Evolutionary conservation across 371 early-diverging fungal genomes (phyloP).

Genomic region (Globomyces sp.): DNA sequence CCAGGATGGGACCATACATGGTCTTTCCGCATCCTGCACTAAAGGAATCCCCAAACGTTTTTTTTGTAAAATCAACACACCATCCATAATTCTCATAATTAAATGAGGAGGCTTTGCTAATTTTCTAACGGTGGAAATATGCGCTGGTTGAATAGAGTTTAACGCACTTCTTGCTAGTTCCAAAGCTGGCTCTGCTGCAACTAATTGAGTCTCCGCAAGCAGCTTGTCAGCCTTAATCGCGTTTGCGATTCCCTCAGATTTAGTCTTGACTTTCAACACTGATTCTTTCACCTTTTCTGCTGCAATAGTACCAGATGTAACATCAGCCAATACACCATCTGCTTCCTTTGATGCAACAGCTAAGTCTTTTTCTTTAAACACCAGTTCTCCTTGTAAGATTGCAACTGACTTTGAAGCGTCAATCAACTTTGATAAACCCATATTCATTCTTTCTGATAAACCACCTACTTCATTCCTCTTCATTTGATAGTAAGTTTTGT

Average conservation of each 20-base stretch:
- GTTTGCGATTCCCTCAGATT: slow-evolving; percentile 59
- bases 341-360: slow-evolving; percentile 58
- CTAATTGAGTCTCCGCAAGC: slow-evolving; percentile 56
- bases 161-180: slow-evolving; percentile 60
- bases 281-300: slow-evolving; percentile 64
- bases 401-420: slow-evolving; percentile 61
- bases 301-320: slow-evolving; percentile 52
- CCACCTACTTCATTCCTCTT: slow-evolving; percentile 56
- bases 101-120: slow-evolving; percentile 65
- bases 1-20: slow-evolving; percentile 60
- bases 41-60: slow-evolving; percentile 46
- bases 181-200: slow-evolving; percentile 62
- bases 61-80: slow-evolving; percentile 56
- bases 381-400: slow-evolving; percentile 56
- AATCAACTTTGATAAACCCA: slow-evolving; percentile 58
- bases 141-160: slow-evolving; percentile 63
- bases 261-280: slow-evolving; percentile 61
- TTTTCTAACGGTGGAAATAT: slow-evolving; percentile 61
- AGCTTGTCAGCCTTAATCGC: slow-evolving; percentile 58
- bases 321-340: slow-evolving; percentile 57
- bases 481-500: slow-evolving; percentile 46
- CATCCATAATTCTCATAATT: slow-evolving; percentile 67
- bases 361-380: slow-evolving; percentile 62
- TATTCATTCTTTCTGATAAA: slow-evolving; percentile 59
- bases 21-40: slow-evolving; percentile 57